Evolutionary conservation across 345 rosid genomes (phyloP), one percentile per base, ranked within the genome.

Genomic region (Aquilaria sinensis): DNA sequence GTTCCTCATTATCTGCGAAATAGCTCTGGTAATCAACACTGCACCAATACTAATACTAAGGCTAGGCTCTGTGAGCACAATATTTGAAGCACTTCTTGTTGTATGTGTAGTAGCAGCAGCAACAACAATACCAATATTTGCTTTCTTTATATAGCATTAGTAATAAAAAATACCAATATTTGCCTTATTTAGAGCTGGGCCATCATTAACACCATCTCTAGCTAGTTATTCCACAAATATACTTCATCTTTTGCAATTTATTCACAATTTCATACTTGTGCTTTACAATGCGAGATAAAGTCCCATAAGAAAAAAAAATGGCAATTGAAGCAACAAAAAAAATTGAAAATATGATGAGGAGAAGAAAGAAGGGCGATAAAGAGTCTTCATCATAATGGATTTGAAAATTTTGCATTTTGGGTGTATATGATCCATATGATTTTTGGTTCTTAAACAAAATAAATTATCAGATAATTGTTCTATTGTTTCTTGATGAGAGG

Each of bases 181-280:
- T n/a, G n/a, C n/a, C n/a, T n/a, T n/a, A n/a, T n/a, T n/a, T n/a
- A 90, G 69, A 10, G 97, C 95, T 2, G 92, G 97, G 61, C 95
- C 97, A 64, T 90, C 97, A 32, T 90, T 90, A 59, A 90, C 95
- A 57, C 97, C 97, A 71, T 90, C 97, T 30, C n/a, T n/a, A n/a
- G n/a, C 97, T 92, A 23, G 95, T 90, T 95, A 90, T 90, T 23
- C 95, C 97, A 69, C 85, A 82, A n/a, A 87, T 83, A 70, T 90
- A 92, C 67, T 83, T 82, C 79, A 67, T 68, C 72, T 83, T 87
- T 70, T 90, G 97, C 73, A 87, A 74, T 78, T 85, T 90, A 88
- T 75, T 90, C 65, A 90, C 97, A 57, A 90, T 90, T 75, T 90
- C 95, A n/a, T 90, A 90, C 66, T 90, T 90, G 78, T 90, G 97